These are phyloP conservation scores for Chlamydomonas sp. DNA, from an alignment of 139 green algal species.

Conservation along the genomic window DNA sequence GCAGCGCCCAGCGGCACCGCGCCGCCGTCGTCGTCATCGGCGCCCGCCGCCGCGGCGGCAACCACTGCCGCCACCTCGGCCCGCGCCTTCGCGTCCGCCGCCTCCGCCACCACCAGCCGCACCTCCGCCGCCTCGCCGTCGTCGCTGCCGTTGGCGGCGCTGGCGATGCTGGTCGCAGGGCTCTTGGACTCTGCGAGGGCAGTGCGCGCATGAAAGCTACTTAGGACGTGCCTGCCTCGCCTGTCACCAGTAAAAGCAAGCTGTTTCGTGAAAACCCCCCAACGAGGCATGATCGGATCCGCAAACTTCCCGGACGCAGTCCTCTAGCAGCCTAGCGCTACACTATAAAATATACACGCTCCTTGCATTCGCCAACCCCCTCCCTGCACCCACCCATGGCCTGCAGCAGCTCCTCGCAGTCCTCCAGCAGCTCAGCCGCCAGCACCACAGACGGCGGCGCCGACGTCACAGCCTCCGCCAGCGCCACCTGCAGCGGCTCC, in stretches of 20 bases:
- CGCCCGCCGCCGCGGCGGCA: neutral
- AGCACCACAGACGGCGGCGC: constrained; percentile 25
- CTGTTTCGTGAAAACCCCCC: no score
- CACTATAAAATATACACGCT: no score
- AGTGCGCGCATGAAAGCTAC: no score
- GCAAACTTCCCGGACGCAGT: no score
- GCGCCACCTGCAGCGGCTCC: neutral
- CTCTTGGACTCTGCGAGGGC: neutral
- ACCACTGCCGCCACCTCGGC: neutral
- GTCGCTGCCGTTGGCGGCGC: neutral
- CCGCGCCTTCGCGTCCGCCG: neutral
- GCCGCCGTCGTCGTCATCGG: neutral
- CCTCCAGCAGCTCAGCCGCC: constrained; percentile 35
- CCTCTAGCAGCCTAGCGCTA: neutral
- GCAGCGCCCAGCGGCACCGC: constrained; percentile 10
- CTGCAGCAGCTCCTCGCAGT: constrained; percentile 27
- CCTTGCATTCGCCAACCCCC: no score
- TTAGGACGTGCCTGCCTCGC: no score
- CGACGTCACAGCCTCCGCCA: constrained; percentile 1
- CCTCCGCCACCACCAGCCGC: neutral
- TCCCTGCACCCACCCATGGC: constrained; percentile 11
- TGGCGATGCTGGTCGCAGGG: neutral
- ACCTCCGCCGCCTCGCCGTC: neutral
- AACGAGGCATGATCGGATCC: no score
- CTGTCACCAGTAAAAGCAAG: no score